Evolutionary conservation across 1,284 basidiomycete genomes (phyloP).

Genomic region (Apiotrichum siamense): DNA sequence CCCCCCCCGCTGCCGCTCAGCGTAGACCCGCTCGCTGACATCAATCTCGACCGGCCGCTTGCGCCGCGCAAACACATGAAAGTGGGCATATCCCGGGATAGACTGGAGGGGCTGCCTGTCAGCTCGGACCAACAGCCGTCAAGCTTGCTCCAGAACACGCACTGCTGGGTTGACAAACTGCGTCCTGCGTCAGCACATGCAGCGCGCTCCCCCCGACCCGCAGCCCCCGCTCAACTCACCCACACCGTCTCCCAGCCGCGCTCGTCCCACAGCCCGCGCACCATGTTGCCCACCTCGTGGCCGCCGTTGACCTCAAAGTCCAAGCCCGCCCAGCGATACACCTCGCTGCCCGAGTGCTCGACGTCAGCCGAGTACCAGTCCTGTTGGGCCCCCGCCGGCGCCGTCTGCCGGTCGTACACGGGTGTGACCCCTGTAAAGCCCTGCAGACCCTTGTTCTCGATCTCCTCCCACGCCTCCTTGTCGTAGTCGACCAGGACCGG

Average conservation of each 20-base stretch:
- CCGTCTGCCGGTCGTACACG: background rate
- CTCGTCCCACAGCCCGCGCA: constrained; percentile 40
- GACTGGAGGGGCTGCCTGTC: constrained; percentile 34
- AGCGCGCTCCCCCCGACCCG: too few species aligned
- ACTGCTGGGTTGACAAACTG: constrained; percentile 32
- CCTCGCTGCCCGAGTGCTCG: constrained; percentile 23
- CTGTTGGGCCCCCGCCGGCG: background rate
- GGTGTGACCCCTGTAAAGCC: constrained; percentile 43
- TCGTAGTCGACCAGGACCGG: constrained; percentile 37
- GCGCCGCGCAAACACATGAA: constrained; percentile 45
- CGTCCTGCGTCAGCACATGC: background rate
- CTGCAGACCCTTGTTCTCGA: constrained; percentile 37
- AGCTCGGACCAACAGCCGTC: background rate
- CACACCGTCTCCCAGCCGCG: constrained; percentile 45
- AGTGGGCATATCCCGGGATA: constrained; percentile 43
- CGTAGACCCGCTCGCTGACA: constrained; percentile 4
- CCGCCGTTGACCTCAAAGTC: constrained; percentile 31
- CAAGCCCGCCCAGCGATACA: constrained; percentile 33
- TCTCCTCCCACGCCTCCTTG: constrained; percentile 27
- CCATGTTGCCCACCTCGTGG: constrained; percentile 41
- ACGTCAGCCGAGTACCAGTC: constrained; percentile 34
- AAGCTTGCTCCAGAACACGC: background rate
- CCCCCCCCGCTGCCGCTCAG: background rate
- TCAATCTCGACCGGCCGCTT: constrained; percentile 44
- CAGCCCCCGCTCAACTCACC: constrained; percentile 22